Evolutionary conservation across 495 filamentous ascomycete species (phyloP), one percentile per base, ranked within the genome.

Genomic region (Elasticomyces elasticus): DNA sequence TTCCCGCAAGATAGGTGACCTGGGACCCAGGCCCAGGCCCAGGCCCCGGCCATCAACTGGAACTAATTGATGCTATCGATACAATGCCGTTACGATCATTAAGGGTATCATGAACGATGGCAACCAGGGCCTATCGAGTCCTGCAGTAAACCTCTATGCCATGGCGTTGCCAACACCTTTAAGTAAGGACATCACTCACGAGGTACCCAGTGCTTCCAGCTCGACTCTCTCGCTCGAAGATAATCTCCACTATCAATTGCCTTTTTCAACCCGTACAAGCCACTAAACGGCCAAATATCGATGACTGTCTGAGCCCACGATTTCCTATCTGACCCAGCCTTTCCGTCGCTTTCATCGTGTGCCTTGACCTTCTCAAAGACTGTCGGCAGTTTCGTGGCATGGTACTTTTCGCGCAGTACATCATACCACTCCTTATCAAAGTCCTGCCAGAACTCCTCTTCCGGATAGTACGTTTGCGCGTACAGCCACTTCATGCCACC

Each of bases 401-500:
- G 53, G 56, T 80, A 81, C 54, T 76, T 79, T 13, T 58, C 52
- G 6, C 78, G 67, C 56, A 80, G 49, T 10, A 19, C 54, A 31
- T 78, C 70, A 45, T 81, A 79, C 66, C 67, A 69, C 9, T 64
- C 40, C 23, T 66, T 61, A 48, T 80, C 69, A 48, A 79, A 79
- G 23, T 76, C 71, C 1, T 49, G 38, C 77, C 77, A 80, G 66
- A 83, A 81, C 49, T 79, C 76, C 0, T 71, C 57, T 55, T 80
- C 72, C 5, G 64, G 66, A 49, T 76, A 78, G 62, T 76, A 81
- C 0, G 75, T 71, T 41, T 77, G 73, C 26, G 79, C 76, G 62
- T 80, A 81, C 5, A 81, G 67, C 73, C 76, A 79, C 56, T 79
- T 80, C 68, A 74, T 74, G 7, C 87, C 86, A 15, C 81, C 79